Evolutionary conservation across 139 green algal genomes (phyloP), one percentile per base, ranked within the genome.

Genomic region (Trebouxia sp.): DNA sequence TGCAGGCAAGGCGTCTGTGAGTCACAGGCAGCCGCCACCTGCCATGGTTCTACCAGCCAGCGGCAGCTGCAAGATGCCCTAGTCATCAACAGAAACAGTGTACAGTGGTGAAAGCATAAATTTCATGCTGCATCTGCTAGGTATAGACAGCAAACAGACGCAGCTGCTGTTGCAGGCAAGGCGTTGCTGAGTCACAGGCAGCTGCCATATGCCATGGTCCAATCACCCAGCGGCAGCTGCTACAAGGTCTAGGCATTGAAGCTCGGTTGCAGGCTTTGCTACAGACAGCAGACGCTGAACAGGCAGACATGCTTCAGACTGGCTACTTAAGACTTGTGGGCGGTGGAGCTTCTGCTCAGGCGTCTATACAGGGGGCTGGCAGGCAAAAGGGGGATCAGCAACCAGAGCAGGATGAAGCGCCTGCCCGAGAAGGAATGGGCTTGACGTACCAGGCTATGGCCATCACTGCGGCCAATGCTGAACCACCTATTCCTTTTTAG

Each of bases 11-110:
- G n/a, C n/a, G n/a, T n/a, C n/a, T n/a, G n/a, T n/a, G n/a, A n/a
- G n/a, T n/a, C n/a, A n/a, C n/a, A n/a, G n/a, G n/a, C n/a, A n/a
- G n/a, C n/a, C n/a, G n/a, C n/a, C n/a, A n/a, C n/a, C n/a, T n/a
- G n/a, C n/a, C 81, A 94, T 76, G 94, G 94, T 0, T 94, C 93
- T 26, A 89, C 97, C 41, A 75, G 83, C 4, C 95, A 98, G 81
- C 81, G 82, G 3, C 56, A 87, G 53, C 91, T 98, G 45, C 86
- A 97, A n/a, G 81, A 84, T 6, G 47, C 80, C 0, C 83, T 98
- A 38, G 94, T 94, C 55, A 94, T 97, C n/a, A n/a, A n/a, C n/a
- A n/a, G n/a, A n/a, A n/a, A n/a, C n/a, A n/a, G n/a, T n/a, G n/a
- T n/a, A n/a, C n/a, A n/a, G n/a, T 35, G 28, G 30, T 10, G 11